Evolutionary conservation across 169 alveolate species (phyloP).

Genomic region (Toxoplasma gondii): DNA sequence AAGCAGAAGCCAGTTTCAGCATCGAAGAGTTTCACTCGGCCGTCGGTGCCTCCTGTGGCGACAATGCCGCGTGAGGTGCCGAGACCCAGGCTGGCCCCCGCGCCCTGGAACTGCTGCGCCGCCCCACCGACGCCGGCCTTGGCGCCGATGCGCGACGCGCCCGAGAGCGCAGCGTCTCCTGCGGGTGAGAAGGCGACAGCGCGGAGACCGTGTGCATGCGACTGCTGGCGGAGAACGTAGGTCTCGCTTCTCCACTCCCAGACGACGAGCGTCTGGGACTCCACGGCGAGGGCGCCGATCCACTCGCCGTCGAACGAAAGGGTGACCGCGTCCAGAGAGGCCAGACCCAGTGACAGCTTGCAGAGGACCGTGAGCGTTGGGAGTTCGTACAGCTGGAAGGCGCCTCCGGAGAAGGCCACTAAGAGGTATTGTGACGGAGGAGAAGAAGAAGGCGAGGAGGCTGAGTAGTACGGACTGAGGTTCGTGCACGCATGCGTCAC

Average conservation of each 20-base stretch:
- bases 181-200: conserved; percentile 72
- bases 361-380: conserved; percentile 50
- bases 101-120: conserved; percentile 27
- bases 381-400: conserved; percentile 59
- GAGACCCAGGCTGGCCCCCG: conserved; percentile 43
- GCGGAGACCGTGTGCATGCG: conserved; percentile 87
- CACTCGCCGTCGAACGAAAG: conserved; percentile 86
- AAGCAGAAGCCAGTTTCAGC: conserved; percentile 93
- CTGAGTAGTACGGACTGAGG: conserved; percentile 23
- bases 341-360: conserved; percentile 60
- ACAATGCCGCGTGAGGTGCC: conserved; percentile 78
- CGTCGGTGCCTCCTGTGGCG: conserved; percentile 98
- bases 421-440: conserved; percentile 52
- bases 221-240: conserved; percentile 95
- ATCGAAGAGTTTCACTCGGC: conserved; percentile 96
- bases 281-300: conserved; percentile 89
- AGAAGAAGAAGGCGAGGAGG: neutral
- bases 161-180: conserved; percentile 55
- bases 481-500: conserved; percentile 12
- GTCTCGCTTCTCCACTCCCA: conserved; percentile 99
- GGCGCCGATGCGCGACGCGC: conserved; percentile 48
- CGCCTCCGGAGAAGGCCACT: conserved; percentile 68
- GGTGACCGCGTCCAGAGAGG: conserved; percentile 55
- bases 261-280: conserved; percentile 77
- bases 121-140: conserved; percentile 35